These are phyloP conservation scores for Fagopyrum tataricum DNA, from an alignment of 148 eudicot genomes.

Conservation along the genomic window DNA sequence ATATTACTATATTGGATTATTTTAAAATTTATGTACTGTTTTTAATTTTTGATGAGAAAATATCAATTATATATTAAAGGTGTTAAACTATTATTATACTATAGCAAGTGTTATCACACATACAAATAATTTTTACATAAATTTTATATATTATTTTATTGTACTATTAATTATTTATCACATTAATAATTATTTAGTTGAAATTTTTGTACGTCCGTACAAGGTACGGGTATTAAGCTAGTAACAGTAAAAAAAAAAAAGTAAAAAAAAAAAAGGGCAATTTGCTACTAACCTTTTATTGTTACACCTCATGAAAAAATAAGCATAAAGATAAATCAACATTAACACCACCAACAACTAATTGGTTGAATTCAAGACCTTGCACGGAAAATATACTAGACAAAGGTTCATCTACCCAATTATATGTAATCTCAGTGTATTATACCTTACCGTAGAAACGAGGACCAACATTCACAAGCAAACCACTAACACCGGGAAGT, in stretches of 20 bases:
- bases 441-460: slow-evolving; percentile 83
- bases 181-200: too few species aligned
- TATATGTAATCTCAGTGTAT: slow-evolving; percentile 62
- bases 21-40: too few species aligned
- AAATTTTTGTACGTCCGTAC: too few species aligned
- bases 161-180: too few species aligned
- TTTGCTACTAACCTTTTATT: slow-evolving; percentile 22
- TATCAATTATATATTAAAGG: too few species aligned
- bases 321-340: slow-evolving; percentile 71
- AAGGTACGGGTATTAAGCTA: too few species aligned
- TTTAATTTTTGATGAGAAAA: too few species aligned
- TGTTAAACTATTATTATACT: too few species aligned
- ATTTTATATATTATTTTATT: too few species aligned
- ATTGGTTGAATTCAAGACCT: slow-evolving; percentile 57
- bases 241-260: neutral
- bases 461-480: slow-evolving; percentile 81
- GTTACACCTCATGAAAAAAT: slow-evolving; percentile 21
- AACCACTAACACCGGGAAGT: slow-evolving; percentile 78
- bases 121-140: too few species aligned
- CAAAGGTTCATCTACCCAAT: slow-evolving; percentile 60
- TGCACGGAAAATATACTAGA: slow-evolving; percentile 65
- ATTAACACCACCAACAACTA: slow-evolving; percentile 54
- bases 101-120: too few species aligned
- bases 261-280: slow-evolving; percentile 12
- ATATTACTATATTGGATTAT: too few species aligned